phyloP scores from a whole-genome alignment of 352 stramenopile genomes.

The Globisporangium megalacanthum region DNA sequence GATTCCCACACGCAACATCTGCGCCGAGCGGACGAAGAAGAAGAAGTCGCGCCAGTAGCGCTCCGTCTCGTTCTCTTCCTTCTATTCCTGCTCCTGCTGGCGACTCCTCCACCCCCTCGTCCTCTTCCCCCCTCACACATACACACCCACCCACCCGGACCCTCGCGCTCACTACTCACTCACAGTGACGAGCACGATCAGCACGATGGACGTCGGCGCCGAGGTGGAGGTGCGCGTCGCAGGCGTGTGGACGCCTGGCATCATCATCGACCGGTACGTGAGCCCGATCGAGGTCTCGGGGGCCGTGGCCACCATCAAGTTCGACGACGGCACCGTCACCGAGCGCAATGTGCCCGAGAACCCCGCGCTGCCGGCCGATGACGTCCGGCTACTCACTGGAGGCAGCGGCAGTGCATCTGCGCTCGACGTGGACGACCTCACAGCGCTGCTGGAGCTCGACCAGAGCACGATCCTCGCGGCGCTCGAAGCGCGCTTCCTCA shows the following conservation, averaged over 20 bases:
- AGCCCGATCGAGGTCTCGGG: slow-evolving; percentile 44
- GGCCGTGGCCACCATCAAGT: slow-evolving; percentile 56
- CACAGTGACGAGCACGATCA: background rate
- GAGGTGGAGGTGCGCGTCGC: slow-evolving; percentile 53
- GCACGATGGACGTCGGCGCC: slow-evolving; percentile 53
- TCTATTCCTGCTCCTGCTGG: too few species aligned
- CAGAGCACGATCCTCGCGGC: slow-evolving; percentile 60
- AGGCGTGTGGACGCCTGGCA: slow-evolving; percentile 42
- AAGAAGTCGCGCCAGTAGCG: too few species aligned
- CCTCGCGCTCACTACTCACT: background rate
- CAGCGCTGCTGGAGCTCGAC: slow-evolving; percentile 71
- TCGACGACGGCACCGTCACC: slow-evolving; percentile 47
- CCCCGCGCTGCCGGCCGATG: slow-evolving; percentile 13
- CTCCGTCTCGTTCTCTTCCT: too few species aligned
- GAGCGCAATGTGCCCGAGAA: slow-evolving; percentile 43
- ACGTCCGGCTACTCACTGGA: slow-evolving; percentile 24
- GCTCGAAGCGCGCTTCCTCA: slow-evolving; percentile 62
- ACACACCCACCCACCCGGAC: background rate
- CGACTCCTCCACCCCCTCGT: too few species aligned
- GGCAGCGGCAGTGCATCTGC: background rate
- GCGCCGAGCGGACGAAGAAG: too few species aligned
- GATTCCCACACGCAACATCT: too few species aligned
- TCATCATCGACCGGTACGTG: slow-evolving; percentile 60
- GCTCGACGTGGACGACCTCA: slow-evolving; percentile 79
- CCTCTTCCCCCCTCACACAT: too few species aligned